phyloP scores from a whole-genome alignment of 2,329 filamentous ascomycete genomes.

The Fusarium pseudograminearum region DNA sequence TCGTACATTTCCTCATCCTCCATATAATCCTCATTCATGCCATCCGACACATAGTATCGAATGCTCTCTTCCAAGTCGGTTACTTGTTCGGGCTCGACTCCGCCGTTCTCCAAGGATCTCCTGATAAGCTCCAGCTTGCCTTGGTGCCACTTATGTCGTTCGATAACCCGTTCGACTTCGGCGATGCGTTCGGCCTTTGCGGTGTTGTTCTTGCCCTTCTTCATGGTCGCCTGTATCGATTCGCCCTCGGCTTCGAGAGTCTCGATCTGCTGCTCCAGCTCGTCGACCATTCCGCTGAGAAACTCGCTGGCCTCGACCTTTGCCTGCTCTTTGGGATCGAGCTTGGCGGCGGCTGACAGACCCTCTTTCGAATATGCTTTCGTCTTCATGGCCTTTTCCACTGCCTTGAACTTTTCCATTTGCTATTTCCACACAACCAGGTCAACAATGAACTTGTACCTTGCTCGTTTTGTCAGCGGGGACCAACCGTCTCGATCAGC shows the following conservation, averaged over 20 bases:
- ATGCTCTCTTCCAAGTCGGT: slow-evolving; percentile 91
- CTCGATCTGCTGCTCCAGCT: slow-evolving; percentile 94
- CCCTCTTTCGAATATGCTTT: slow-evolving; percentile 99
- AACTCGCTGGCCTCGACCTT: slow-evolving; percentile 91
- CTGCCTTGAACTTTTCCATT: slow-evolving; percentile 99
- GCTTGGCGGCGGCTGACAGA: slow-evolving; percentile 87
- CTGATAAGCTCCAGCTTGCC: slow-evolving; percentile 91
- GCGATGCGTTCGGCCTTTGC: slow-evolving; percentile 88
- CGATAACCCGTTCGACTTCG: slow-evolving; percentile 84
- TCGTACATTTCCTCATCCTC: slow-evolving; percentile 97
- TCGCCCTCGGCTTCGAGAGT: slow-evolving; percentile 91
- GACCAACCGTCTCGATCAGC: slow-evolving; percentile 92
- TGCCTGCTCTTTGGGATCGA: slow-evolving; percentile 98
- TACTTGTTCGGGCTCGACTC: slow-evolving; percentile 87
- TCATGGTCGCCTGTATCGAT: slow-evolving; percentile 85
- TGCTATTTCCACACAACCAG: slow-evolving; percentile 65
- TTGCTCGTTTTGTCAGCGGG: slow-evolving; percentile 27
- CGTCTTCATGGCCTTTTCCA: slow-evolving; percentile 99
- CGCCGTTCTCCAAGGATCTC: slow-evolving; percentile 91
- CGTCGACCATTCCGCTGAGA: slow-evolving; percentile 86
- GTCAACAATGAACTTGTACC: slow-evolving; percentile 35
- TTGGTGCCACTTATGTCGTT: slow-evolving; percentile 97
- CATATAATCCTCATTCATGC: slow-evolving; percentile 88
- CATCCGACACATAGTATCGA: slow-evolving; percentile 93
- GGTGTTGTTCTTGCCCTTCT: slow-evolving; percentile 91